Evolutionary conservation across 805 yeast species (phyloP).

Genomic region (Lipomyces lipofer): DNA sequence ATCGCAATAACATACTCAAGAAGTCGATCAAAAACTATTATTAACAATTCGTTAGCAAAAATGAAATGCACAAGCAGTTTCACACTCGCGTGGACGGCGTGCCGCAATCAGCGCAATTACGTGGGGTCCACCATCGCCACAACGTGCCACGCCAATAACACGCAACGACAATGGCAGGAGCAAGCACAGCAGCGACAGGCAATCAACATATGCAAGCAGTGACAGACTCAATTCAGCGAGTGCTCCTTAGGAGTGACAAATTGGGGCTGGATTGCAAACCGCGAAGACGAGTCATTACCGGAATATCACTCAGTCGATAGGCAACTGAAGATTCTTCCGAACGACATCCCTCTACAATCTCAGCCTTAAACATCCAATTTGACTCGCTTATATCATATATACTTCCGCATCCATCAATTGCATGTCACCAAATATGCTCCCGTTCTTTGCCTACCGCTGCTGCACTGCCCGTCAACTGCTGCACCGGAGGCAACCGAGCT

Average conservation of each 20-base stretch:
- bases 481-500: background rate
- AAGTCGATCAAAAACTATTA: constrained; percentile 39
- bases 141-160: background rate
- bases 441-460: background rate
- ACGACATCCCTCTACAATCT: too few relatives aligned
- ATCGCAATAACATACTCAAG: constrained; percentile 32
- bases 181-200: background rate
- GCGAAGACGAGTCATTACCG: too few relatives aligned
- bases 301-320: too few relatives aligned
- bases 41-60: background rate
- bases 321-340: too few relatives aligned
- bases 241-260: too few relatives aligned
- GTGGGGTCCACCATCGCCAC: background rate
- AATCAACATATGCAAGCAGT: background rate
- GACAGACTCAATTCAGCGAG: too few relatives aligned
- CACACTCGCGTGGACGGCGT: background rate
- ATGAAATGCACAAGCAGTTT: background rate
- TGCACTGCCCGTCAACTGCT: background rate
- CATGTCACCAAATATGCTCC: background rate
- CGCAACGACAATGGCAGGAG: background rate
- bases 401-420: background rate
- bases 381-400: background rate
- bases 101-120: background rate
- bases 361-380: too few relatives aligned
- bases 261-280: too few relatives aligned